These are phyloP conservation scores for Pisolithus albus DNA, from an alignment of 768 basidiomycete species.

Conservation along the genomic window DNA sequence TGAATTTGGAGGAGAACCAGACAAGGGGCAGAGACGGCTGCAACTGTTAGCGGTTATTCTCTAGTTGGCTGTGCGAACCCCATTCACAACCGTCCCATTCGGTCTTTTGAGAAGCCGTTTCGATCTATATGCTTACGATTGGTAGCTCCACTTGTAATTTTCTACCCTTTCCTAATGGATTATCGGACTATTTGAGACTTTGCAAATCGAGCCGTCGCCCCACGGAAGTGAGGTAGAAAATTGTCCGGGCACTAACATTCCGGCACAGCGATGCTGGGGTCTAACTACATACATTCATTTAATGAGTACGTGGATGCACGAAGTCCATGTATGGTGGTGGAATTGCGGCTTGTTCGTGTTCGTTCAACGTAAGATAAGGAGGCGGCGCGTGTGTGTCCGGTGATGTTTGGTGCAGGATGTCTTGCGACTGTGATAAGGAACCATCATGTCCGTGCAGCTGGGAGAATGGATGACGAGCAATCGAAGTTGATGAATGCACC, in stretches of 20 bases:
- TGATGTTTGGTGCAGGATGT: conserved; percentile 30
- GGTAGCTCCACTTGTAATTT: conserved; percentile 20
- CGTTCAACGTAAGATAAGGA: conserved; percentile 56
- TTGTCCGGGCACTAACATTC: not conserved
- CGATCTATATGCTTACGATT: conserved; percentile 21
- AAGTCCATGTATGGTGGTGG: conserved; percentile 64
- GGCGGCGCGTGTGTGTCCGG: conserved; percentile 64
- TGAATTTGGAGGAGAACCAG: conserved; percentile 65
- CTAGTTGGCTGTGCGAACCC: conserved; percentile 1
- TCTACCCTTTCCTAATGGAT: conserved; percentile 19
- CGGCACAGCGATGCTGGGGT: not conserved
- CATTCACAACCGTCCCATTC: conserved; percentile 14
- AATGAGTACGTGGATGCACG: conserved; percentile 11
- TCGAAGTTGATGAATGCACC: conserved; percentile 22
- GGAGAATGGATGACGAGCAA: conserved; percentile 25
- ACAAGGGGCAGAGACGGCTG: conserved; percentile 69
- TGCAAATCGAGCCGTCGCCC: not conserved
- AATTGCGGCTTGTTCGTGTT: conserved; percentile 46
- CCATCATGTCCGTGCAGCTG: conserved; percentile 23
- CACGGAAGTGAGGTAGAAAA: not conserved
- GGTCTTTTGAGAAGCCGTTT: conserved; percentile 10
- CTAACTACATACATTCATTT: not conserved
- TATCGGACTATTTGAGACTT: conserved; percentile 7
- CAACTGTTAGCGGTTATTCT: conserved; percentile 43
- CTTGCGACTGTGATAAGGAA: conserved; percentile 26